A percentile compares a stretch with the other conserved stretches of the same genome.
Conservation (phyloP, 2,329 filamentous ascomycete genomes). For the Fusarium palustre region DNA sequence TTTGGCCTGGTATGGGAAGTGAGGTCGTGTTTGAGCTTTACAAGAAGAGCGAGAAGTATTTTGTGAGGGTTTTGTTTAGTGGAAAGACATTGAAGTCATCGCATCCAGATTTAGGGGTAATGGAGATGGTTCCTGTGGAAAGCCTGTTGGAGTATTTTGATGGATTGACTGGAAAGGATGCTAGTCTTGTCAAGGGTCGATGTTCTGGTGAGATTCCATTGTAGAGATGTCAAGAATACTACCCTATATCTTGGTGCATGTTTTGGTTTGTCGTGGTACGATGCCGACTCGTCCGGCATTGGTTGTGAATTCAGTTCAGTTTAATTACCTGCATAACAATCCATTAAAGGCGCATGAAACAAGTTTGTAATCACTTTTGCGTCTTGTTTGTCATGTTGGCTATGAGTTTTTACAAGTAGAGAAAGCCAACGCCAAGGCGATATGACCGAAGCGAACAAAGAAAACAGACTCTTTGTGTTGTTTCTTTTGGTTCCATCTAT, state of each 20-base stretch:
- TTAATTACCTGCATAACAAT: neutral
- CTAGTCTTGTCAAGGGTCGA: slow-evolving; percentile 55
- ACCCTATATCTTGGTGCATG: neutral
- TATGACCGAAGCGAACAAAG: neutral
- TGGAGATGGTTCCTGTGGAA: slow-evolving; percentile 78
- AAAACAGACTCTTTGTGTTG: neutral
- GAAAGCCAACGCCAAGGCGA: neutral
- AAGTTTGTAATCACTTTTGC: neutral
- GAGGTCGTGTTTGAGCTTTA: slow-evolving; percentile 83
- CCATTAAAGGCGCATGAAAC: neutral
- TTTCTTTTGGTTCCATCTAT: neutral
- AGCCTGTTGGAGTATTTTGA: slow-evolving; percentile 77
- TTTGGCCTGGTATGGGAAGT: slow-evolving; percentile 85
- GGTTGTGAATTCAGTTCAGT: neutral
- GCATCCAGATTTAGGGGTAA: slow-evolving; percentile 72
- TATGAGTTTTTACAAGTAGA: neutral
- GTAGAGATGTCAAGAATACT: neutral
- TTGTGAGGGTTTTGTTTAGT: slow-evolving; percentile 76
- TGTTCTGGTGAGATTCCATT: slow-evolving; percentile 37
- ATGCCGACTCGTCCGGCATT: neutral
- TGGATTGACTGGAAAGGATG: slow-evolving; percentile 70
- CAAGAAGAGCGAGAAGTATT: slow-evolving; percentile 58
- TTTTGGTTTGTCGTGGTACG: neutral
- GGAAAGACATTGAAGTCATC: slow-evolving; percentile 75
- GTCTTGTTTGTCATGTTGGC: neutral